Base-by-base conservation (phyloP, 2,329 filamentous ascomycete genomes). In the Colletotrichum somersetense region DNA sequence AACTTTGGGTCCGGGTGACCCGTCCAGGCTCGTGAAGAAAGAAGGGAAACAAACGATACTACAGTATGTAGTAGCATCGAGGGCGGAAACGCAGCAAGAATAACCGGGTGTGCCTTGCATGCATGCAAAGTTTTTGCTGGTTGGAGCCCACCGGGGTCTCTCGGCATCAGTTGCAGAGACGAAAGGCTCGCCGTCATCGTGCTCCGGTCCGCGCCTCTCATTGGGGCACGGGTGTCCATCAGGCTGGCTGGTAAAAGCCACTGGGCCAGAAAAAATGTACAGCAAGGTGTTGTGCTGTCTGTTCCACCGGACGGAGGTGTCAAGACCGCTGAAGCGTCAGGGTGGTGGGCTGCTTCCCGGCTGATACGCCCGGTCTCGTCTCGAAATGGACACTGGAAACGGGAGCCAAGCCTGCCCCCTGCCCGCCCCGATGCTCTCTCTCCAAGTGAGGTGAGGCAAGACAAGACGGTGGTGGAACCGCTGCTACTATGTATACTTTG, bases 31-130 rank as follows among this genome's bases (percentile, higher is more conserved):
- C 4, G 50, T 35, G 20, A n/a, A 33, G 12, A 16, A 42, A 33
- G 12, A 16, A 42, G 40, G 14, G 1, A 42, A 42, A 14, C 2
- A 18, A 42, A 8, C 35, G 35, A 35, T 35, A 35, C 35, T 30
- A 35, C 35, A 40, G 4, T 40, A 40, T 3, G 44, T 10, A 20
- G 53, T 35, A 40, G 52, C 30, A 42, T 44, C 10, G 14, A 23
- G 18, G 18, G 55, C 38, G 50, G 35, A 52, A 62, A 67, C 23
- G 46, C 23, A 42, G 57, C 58, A 70, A 23, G 70, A 64, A 65
- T 69, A 55, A 55, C 70, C 70, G 66, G 66, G 69, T 42, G 55
- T 72, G 44, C 66, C 55, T 70, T 72, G 70, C 59, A 65, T 72
- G 61, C 59, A 72, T 72, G 61, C 59, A 72, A 46, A 72, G 66